These are phyloP conservation scores for Lichtheimia ramosa DNA, from an alignment of 371 early-diverging fungal species.

Conservation along the genomic window DNA sequence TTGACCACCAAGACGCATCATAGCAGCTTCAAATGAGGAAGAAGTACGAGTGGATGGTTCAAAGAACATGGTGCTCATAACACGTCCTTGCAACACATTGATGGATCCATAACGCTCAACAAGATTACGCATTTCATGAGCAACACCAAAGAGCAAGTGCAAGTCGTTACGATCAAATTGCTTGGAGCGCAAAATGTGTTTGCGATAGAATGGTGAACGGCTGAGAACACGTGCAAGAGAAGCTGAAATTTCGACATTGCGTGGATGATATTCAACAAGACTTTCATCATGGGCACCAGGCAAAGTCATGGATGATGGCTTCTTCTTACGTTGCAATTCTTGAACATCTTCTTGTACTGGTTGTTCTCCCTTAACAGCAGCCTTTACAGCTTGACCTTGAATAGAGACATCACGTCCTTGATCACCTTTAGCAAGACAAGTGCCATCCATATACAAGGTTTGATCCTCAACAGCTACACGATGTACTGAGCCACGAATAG, in stretches of 20 bases:
- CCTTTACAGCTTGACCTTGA: conserved; percentile 40
- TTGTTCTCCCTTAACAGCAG: conserved; percentile 13
- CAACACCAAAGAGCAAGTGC: conserved; percentile 93
- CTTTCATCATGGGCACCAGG: conserved; percentile 37
- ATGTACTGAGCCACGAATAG: conserved; percentile 66
- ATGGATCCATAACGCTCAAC: conserved; percentile 88
- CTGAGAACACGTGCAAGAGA: conserved; percentile 65
- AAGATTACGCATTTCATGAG: conserved; percentile 93
- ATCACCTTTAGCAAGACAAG: conserved; percentile 37
- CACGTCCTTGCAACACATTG: conserved; percentile 85
- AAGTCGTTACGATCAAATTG: conserved; percentile 91
- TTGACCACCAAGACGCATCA: conserved; percentile 90
- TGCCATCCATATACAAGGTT: conserved; percentile 85
- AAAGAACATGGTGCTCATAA: conserved; percentile 93
- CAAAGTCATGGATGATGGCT: background rate
- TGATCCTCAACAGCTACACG: conserved; percentile 86
- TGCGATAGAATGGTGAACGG: conserved; percentile 89
- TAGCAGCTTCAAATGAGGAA: conserved; percentile 92
- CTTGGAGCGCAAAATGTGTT: conserved; percentile 86
- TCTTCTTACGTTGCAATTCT: conserved; percentile 4
- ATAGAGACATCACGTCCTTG: conserved; percentile 58
- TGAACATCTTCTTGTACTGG: conserved; percentile 12
- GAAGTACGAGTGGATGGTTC: conserved; percentile 96
- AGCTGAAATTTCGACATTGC: conserved; percentile 57
- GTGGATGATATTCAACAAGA: conserved; percentile 33